phyloP scores from a whole-genome alignment of 78 protist genomes.

The Emiliania huxleyi region DNA sequence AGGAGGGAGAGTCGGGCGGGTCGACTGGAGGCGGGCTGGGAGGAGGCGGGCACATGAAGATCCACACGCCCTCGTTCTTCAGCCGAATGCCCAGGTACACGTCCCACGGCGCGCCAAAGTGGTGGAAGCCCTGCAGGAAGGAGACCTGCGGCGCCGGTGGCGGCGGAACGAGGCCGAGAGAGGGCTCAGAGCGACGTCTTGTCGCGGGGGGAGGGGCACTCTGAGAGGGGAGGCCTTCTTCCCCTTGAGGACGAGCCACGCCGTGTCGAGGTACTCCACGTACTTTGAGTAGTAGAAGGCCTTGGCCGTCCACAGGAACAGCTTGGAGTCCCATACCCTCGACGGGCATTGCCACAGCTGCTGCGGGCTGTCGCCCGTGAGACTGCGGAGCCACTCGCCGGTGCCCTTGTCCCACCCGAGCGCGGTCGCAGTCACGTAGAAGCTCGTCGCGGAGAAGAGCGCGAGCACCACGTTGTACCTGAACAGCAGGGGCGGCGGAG shows the following conservation, averaged over 20 bases:
- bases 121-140: slow-evolving; percentile 40
- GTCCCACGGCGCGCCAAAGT: slow-evolving; percentile 56
- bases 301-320: not conserved
- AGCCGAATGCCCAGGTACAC: not conserved
- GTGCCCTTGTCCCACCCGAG: slow-evolving; percentile 3
- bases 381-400: not conserved
- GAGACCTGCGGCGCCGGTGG: too few species aligned
- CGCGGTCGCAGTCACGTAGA: not conserved
- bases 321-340: not conserved
- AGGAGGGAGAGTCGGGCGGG: too few species aligned
- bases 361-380: not conserved
- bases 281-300: slow-evolving; percentile 37
- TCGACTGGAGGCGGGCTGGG: too few species aligned
- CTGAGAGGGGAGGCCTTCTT: too few species aligned
- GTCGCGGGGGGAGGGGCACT: too few species aligned
- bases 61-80: slow-evolving; percentile 34
- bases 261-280: slow-evolving; percentile 47
- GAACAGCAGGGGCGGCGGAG: not conserved
- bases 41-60: too few species aligned
- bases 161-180: too few species aligned
- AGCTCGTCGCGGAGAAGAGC: not conserved
- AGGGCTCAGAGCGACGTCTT: too few species aligned
- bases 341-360: not conserved
- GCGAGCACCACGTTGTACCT: slow-evolving; percentile 17
- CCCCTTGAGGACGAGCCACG: slow-evolving; percentile 26